Percentiles rank a stretch among this genome's conserved stretches.
These are phyloP conservation scores for Trypanosoma cruzi DNA, from an alignment of 208 protist genomes.

Conservation along the genomic window DNA sequence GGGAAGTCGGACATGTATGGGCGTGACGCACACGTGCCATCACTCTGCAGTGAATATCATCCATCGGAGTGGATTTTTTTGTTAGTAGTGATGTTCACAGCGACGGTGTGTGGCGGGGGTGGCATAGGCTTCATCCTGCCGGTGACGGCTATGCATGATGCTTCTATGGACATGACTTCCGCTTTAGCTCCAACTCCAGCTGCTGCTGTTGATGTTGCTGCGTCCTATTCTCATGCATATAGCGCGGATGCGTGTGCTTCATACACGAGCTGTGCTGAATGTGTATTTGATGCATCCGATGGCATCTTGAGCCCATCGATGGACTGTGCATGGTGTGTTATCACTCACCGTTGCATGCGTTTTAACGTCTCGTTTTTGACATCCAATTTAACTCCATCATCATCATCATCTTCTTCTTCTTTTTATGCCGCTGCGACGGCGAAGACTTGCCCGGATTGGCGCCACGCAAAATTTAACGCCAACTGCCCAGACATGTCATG, in stretches of 20 bases:
- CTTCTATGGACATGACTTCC: background rate
- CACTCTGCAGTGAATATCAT: background rate
- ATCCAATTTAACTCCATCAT: background rate
- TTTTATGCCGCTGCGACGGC: background rate
- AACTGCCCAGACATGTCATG: conserved; percentile 60
- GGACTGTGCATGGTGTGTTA: conserved; percentile 54
- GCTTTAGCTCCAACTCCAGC: no score
- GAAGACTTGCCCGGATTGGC: conserved; percentile 37
- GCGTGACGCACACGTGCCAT: no score
- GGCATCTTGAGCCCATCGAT: conserved; percentile 44
- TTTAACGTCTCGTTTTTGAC: conserved; percentile 33
- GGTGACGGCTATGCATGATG: background rate
- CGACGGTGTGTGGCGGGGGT: background rate
- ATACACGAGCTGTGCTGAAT: conserved; percentile 49
- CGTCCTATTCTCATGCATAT: no score
- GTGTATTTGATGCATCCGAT: conserved; percentile 57
- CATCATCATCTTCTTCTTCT: background rate
- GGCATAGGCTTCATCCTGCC: background rate
- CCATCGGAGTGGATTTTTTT: no score
- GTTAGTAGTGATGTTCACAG: background rate
- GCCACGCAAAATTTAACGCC: conserved; percentile 35
- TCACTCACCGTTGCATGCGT: conserved; percentile 37
- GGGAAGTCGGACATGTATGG: no score
- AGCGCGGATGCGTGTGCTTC: conserved; percentile 38
- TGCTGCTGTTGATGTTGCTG: no score